Evolutionary conservation across 768 basidiomycete genomes (phyloP).

Genomic region (Phlegmacium glaucopus): DNA sequence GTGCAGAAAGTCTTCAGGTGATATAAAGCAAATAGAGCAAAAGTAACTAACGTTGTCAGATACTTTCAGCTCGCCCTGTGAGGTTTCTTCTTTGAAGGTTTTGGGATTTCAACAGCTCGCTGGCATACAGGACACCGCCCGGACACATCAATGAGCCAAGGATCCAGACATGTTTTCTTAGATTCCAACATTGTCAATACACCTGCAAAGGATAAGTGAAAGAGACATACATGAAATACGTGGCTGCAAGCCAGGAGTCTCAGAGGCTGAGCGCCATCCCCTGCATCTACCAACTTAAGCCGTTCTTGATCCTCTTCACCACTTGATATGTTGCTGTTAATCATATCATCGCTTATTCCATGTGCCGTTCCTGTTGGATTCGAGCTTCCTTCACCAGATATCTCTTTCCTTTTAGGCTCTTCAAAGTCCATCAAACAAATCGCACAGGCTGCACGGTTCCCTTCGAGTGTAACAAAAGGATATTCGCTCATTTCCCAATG

Average conservation of each 20-base stretch:
- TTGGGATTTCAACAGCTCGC: conserved; percentile 60
- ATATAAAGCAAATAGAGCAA: background rate
- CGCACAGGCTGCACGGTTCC: conserved; percentile 80
- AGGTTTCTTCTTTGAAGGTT: conserved; percentile 24
- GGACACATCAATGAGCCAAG: conserved; percentile 82
- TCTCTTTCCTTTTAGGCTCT: conserved; percentile 48
- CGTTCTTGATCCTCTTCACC: conserved; percentile 32
- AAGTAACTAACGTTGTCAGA: background rate
- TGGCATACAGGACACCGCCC: conserved; percentile 90
- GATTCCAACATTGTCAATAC: conserved; percentile 7
- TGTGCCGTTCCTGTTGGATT: background rate
- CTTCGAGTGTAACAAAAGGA: conserved; percentile 80
- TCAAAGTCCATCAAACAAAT: conserved; percentile 86
- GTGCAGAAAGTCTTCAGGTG: too few relatives aligned
- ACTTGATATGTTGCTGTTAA: background rate
- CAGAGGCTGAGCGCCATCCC: conserved; percentile 73
- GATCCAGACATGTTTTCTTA: conserved; percentile 86
- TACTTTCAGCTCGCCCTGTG: conserved; percentile 1
- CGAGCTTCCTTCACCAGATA: background rate
- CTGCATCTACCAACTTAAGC: conserved; percentile 64
- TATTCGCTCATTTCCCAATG: conserved; percentile 75
- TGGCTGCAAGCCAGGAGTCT: conserved; percentile 78
- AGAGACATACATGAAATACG: conserved; percentile 77
- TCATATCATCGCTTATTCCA: background rate
- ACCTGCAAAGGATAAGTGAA: background rate